Evolutionary conservation across 768 basidiomycete genomes (phyloP).

Genomic region (Ramaria rubella): DNA sequence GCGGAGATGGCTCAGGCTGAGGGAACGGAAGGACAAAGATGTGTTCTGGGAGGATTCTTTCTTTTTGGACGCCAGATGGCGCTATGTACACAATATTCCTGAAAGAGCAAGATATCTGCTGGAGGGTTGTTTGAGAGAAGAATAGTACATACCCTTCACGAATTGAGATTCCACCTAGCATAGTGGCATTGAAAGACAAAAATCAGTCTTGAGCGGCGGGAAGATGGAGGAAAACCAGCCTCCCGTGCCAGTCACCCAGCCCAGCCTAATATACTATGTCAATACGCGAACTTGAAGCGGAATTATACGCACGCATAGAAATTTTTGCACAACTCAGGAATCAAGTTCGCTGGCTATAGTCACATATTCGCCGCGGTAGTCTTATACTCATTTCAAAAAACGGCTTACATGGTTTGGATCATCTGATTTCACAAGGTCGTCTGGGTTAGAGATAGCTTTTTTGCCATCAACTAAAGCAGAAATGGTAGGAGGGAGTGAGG

Average conservation of each 20-base stretch:
- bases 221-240: constrained; percentile 6
- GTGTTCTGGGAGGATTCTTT: constrained; percentile 73
- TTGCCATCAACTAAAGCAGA: neutral
- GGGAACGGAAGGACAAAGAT: constrained; percentile 86
- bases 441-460: constrained; percentile 20
- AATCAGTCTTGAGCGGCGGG: neutral
- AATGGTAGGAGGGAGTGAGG: neutral
- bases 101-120: neutral
- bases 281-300: neutral
- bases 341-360: constrained; percentile 80
- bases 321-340: constrained; percentile 74
- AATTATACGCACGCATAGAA: constrained; percentile 50
- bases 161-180: constrained; percentile 62
- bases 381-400: too few species aligned
- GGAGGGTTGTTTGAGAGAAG: neutral
- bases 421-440: constrained; percentile 49
- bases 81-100: constrained; percentile 81
- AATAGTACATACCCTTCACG: constrained; percentile 46
- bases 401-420: constrained; percentile 56
- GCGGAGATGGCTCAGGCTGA: constrained; percentile 50
- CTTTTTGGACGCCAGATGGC: constrained; percentile 88
- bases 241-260: constrained; percentile 91
- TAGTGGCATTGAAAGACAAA: constrained; percentile 24
- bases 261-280: constrained; percentile 34
- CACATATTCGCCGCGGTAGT: neutral